Base-by-base conservation (phyloP, 306 rosid genomes). In the Begonia fuchsioides region DNA sequence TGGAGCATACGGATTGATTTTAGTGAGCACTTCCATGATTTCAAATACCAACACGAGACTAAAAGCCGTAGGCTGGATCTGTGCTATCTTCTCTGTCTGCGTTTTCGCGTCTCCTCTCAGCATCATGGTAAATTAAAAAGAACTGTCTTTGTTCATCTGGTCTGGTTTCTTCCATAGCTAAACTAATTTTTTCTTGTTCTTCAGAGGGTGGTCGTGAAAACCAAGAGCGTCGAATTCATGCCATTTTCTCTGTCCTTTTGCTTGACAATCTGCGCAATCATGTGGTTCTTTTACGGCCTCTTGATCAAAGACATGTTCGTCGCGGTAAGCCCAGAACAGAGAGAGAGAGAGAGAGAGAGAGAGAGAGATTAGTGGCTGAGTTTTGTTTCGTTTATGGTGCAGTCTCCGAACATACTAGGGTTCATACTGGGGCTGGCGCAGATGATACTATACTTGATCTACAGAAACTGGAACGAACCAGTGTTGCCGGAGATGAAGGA, bases 91-190 rank as follows among this genome's bases (percentile, higher is more conserved):
- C 20, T 66, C 76, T 11, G 61, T 75, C n/a, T 51, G 60, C 39
- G 71, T 70, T 5, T 75, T 51, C 44, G 76, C 81, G 9, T 62
- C 81, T 47, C 81, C 81, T 18, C 76, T 75, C 0, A 50, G 71
- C 41, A 50, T 70, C 52, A 60, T 75, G 73, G 81, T 75, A 67
- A 20, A 11, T 12, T 6, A 8, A 8, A 26, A 26, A 26, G 35
- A 26, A 8, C 35, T 3, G 35, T 26, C 8, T 6, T 26, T 4
- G 35, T 5, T 26, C 35, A 26, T 4, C 35, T 26, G 35, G 5
- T 26, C 8, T 26, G 35, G 2, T 26, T 26, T 26, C 35, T 26
- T 26, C 7, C 7, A 26, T 26, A 26, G 7, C 0, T 26, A 26
- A 20, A 26, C 35, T 26, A 26, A 26, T 4, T 11, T 17, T 38